phyloP scores from a whole-genome alignment of 805 yeast genomes.

The Spathaspora arborariae region DNA sequence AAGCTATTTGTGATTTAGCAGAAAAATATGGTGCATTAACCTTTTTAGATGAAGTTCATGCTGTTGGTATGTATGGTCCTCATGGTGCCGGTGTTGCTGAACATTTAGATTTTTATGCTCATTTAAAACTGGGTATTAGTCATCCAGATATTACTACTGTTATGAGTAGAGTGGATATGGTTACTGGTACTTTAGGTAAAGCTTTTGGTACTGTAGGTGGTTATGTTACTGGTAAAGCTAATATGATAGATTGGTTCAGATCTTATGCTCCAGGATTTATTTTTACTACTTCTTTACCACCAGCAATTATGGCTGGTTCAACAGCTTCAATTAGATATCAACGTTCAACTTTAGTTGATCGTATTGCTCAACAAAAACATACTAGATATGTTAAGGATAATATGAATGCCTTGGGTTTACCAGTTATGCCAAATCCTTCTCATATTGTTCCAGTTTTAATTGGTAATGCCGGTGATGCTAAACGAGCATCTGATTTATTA shows the following conservation, averaged over 20 bases:
- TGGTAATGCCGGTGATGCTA: conserved; percentile 92
- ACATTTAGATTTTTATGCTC: conserved; percentile 85
- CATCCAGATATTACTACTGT: conserved; percentile 50
- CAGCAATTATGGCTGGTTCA: conserved; percentile 97
- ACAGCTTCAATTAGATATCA: conserved; percentile 82
- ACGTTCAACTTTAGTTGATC: conserved; percentile 69
- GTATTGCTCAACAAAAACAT: conserved; percentile 80
- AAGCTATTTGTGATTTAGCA: conserved; percentile 89
- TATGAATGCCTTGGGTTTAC: conserved; percentile 71
- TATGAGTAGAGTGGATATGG: conserved; percentile 89
- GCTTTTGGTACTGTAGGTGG: conserved; percentile 98
- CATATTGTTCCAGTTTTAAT: conserved; percentile 94
- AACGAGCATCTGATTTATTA: conserved; percentile 83
- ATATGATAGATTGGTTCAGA: conserved; percentile 90
- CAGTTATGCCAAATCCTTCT: conserved; percentile 96
- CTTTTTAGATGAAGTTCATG: conserved; percentile 97
- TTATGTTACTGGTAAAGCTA: conserved; percentile 84
- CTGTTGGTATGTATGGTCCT: conserved; percentile 98
- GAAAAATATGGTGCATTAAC: conserved; percentile 97
- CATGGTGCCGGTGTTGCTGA: conserved; percentile 99
- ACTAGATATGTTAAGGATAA: conserved; percentile 80
- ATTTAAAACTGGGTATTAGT: conserved; percentile 62
- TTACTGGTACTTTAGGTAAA: conserved; percentile 97
- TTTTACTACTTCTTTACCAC: conserved; percentile 95
- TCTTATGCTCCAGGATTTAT: conserved; percentile 97